Evolutionary conservation across 352 stramenopile species (phyloP).

Genomic region (Pythium sukuiense): DNA sequence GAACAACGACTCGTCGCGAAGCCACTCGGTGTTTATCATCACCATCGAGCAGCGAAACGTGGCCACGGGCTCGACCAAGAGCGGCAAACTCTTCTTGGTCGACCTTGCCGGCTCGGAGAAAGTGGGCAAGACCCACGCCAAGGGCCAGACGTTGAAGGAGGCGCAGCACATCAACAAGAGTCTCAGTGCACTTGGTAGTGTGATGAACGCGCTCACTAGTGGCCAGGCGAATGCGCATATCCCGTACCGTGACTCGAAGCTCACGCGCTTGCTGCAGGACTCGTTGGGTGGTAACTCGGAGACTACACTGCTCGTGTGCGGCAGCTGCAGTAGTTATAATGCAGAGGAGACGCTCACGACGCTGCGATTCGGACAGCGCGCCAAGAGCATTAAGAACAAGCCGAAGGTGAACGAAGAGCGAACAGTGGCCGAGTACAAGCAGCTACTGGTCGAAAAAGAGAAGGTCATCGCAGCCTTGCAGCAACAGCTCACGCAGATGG

Average conservation of each 20-base stretch:
- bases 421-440: constrained; percentile 78
- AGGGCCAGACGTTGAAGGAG: constrained; percentile 90
- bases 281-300: constrained; percentile 78
- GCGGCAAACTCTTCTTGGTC: constrained; percentile 92
- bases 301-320: constrained; percentile 72
- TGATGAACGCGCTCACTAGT: constrained; percentile 63
- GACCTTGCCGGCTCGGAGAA: constrained; percentile 81
- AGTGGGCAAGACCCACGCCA: constrained; percentile 80
- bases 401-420: constrained; percentile 88
- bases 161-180: constrained; percentile 92
- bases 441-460: constrained; percentile 59
- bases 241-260: constrained; percentile 89
- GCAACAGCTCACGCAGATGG: constrained; percentile 24
- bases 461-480: constrained; percentile 50
- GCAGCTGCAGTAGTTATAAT: constrained; percentile 65
- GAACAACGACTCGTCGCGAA: constrained; percentile 90
- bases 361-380: constrained; percentile 71
- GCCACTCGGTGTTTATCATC: constrained; percentile 97
- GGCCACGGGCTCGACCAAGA: constrained; percentile 61
- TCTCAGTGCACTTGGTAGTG: constrained; percentile 70
- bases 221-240: constrained; percentile 89
- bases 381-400: constrained; percentile 83
- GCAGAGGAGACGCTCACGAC: constrained; percentile 73
- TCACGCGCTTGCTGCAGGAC: constrained; percentile 86
- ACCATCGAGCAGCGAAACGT: constrained; percentile 90